Percentiles rank a stretch among this genome's conserved stretches.
phyloP scores from a whole-genome alignment of 345 rosid species.

The Eutrema heterophyllum region DNA sequence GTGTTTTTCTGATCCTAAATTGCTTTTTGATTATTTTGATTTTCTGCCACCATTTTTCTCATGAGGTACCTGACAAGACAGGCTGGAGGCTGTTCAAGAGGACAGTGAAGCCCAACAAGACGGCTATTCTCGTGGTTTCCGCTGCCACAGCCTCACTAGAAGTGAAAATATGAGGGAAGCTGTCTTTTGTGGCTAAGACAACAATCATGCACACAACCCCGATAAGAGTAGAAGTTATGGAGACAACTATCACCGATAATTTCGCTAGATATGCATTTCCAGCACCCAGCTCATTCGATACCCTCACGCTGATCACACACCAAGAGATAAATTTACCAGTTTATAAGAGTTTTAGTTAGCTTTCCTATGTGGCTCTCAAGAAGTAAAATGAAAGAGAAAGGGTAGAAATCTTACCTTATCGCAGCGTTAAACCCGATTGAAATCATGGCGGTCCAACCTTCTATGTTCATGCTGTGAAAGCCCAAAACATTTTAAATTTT shows the following conservation, averaged over 20 bases:
- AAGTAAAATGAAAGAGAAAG: background rate
- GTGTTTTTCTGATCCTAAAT: background rate
- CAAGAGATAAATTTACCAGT: background rate
- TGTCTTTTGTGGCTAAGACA: slow-evolving; percentile 53
- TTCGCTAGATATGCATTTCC: slow-evolving; percentile 66
- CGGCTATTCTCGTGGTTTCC: slow-evolving; percentile 70
- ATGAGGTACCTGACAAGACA: slow-evolving; percentile 64
- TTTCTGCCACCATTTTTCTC: background rate
- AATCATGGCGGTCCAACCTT: slow-evolving; percentile 92
- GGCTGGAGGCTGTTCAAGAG: slow-evolving; percentile 91
- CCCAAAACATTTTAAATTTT: background rate
- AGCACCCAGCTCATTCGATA: slow-evolving; percentile 85
- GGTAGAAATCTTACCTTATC: slow-evolving; percentile 47
- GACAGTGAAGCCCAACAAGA: slow-evolving; percentile 60
- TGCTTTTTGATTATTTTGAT: background rate
- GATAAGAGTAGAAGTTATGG: slow-evolving; percentile 56
- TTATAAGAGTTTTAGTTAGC: background rate
- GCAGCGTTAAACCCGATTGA: slow-evolving; percentile 92
- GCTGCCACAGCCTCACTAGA: slow-evolving; percentile 62
- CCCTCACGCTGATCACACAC: slow-evolving; percentile 59
- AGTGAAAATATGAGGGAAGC: slow-evolving; percentile 82
- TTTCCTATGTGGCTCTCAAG: background rate
- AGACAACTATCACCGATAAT: slow-evolving; percentile 68
- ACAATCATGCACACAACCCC: slow-evolving; percentile 56
- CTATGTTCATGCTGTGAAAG: slow-evolving; percentile 70